A percentile compares a stretch with the other conserved stretches of the same genome.
These are phyloP conservation scores for Litsea cubeba DNA, from an alignment of 164 flowering plant species.

Conservation along the genomic window DNA sequence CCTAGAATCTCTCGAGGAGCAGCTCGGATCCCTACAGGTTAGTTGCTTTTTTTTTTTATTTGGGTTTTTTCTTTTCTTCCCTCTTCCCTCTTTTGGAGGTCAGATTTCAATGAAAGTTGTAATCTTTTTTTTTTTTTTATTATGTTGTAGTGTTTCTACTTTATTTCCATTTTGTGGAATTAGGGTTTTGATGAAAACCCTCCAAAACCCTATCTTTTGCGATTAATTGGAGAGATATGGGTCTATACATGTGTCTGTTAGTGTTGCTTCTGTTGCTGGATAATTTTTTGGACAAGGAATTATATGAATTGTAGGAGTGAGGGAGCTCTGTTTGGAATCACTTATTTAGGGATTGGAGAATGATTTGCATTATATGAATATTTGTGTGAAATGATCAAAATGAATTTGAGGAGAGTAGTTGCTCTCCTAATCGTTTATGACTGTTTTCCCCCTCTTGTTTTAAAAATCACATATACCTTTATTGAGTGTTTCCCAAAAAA, in stretches of 20 bases:
- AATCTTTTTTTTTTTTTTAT: background rate
- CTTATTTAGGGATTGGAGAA: background rate
- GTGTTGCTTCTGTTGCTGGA: background rate
- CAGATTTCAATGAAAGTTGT: background rate
- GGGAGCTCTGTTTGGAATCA: background rate
- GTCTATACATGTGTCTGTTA: background rate
- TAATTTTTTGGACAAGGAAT: background rate
- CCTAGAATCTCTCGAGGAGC: slow-evolving; percentile 75
- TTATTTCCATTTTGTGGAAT: background rate
- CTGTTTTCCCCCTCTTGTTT: too few species aligned
- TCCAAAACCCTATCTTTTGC: background rate
- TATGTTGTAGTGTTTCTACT: background rate
- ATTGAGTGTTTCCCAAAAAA: too few species aligned
- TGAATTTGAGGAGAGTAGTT: too few species aligned
- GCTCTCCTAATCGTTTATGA: too few species aligned
- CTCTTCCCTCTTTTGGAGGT: background rate
- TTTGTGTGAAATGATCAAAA: background rate
- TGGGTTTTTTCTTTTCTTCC: background rate
- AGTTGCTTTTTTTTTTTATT: background rate
- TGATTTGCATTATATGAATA: background rate
- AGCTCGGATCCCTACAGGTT: slow-evolving; percentile 77
- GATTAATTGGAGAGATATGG: background rate
- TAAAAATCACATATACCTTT: too few species aligned
- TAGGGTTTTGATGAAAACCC: slow-evolving; percentile 1
- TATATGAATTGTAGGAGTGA: background rate